Base-by-base conservation (phyloP, 441 rosid genomes). In the Kokia cookei region DNA sequence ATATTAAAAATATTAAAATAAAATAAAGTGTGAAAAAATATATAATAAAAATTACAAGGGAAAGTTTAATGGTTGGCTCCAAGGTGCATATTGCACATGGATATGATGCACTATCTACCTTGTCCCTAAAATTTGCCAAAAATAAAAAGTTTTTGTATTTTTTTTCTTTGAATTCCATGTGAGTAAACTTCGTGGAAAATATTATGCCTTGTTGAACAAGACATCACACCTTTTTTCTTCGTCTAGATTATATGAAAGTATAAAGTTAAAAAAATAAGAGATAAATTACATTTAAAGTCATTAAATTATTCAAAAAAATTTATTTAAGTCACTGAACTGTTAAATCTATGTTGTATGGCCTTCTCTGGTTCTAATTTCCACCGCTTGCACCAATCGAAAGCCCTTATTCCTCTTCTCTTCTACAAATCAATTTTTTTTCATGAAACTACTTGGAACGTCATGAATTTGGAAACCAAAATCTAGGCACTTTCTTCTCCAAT, bases 41-140 rank as follows among this genome's bases (percentile, higher is more conserved):
- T 27, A 15, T 22, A 42, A 29, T 24, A 73, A 17, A 43, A 71
- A 10, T 65, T 55, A 74, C 37, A 53, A 65, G 69, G 7, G 51
- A 76, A 74, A 69, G 60, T 55, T 53, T 19, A 77, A 42, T 5
- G 80, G 85, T 78, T 81, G 82, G 85, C 77, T 67, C 76, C 73
- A 65, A 73, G 51, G 63, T 71, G 29, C 22, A 57, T 79, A 74
- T 67, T 62, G 72, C 75, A 66, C 65, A 43, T 73, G 75, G 74
- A 80, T 71, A 77, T 75, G 88, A 83, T 81, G 80, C 77, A 59
- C 63, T 70, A 84, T 81, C 89, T 66, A 80, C 67, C 75, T 26
- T 68, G 61, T 65, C 78, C 50, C 61, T 53, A 26, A 54, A 70
- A 17, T 53, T 57, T 19, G 5, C 9, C 14, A 9, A 51, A 40